Conservation (phyloP, 768 basidiomycete species). For the Strobilomyces confusus region DNA sequence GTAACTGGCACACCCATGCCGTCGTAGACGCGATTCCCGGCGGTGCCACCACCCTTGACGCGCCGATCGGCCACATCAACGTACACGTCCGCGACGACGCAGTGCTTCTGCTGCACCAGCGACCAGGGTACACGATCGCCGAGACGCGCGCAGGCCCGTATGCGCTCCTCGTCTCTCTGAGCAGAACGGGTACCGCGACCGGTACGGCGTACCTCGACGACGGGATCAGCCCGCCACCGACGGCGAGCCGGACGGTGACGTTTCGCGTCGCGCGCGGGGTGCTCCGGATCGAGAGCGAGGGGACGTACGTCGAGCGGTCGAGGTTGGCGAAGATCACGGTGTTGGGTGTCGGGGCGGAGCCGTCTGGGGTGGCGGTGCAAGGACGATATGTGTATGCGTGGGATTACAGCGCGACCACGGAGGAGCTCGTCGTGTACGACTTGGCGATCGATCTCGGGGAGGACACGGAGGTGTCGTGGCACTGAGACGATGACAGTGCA, state of each 20-base stretch:
- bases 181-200: slow-evolving; percentile 43
- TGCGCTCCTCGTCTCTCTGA: slow-evolving; percentile 54
- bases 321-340: slow-evolving; percentile 49
- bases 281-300: slow-evolving; percentile 36
- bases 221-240: slow-evolving; percentile 48
- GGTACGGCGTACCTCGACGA: slow-evolving; percentile 68
- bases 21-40: slow-evolving; percentile 41
- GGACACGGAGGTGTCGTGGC: slow-evolving; percentile 33
- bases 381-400: slow-evolving; percentile 33
- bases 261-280: slow-evolving; percentile 36
- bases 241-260: slow-evolving; percentile 43
- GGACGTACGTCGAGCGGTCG: slow-evolving; percentile 33
- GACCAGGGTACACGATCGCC: slow-evolving; percentile 59
- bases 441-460: slow-evolving; percentile 43
- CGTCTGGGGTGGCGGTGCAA: slow-evolving; percentile 37
- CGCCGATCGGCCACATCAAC: slow-evolving; percentile 69
- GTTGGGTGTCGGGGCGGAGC: slow-evolving; percentile 44
- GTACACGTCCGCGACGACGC: slow-evolving; percentile 67
- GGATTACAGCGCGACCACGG: slow-evolving; percentile 36
- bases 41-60: slow-evolving; percentile 44
- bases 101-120: slow-evolving; percentile 54
- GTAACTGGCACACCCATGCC: slow-evolving; percentile 68
- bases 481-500: slow-evolving; percentile 1
- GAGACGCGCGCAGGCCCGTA: slow-evolving; percentile 61
- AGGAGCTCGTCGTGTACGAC: slow-evolving; percentile 39